Conservation (phyloP, 1,284 basidiomycete genomes). For the Ceraceosorus guamensis region DNA sequence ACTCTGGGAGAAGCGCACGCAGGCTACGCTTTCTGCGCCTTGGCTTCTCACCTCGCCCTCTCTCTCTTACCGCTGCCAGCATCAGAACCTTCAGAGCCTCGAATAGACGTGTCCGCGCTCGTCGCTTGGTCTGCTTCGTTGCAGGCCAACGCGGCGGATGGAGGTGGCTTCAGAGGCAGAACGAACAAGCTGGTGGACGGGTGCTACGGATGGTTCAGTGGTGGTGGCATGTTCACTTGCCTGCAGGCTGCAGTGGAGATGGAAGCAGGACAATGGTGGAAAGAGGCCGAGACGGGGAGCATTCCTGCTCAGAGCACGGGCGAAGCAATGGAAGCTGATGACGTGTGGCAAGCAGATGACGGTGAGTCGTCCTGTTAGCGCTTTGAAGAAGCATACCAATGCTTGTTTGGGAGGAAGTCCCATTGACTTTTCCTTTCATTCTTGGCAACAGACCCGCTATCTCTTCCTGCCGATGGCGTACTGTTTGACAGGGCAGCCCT, state of each 20-base stretch:
- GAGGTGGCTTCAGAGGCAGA: slow-evolving; percentile 85
- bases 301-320: no score
- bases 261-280: slow-evolving; percentile 31
- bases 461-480: slow-evolving; percentile 4
- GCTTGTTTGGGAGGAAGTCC: no score
- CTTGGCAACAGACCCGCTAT: no score
- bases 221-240: slow-evolving; percentile 78
- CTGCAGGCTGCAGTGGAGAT: slow-evolving; percentile 61
- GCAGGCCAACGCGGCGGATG: slow-evolving; percentile 75
- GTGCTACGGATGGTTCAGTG: slow-evolving; percentile 94
- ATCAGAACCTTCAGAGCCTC: neutral
- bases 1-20: slow-evolving; percentile 90
- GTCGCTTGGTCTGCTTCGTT: slow-evolving; percentile 77
- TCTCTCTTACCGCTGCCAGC: slow-evolving; percentile 52
- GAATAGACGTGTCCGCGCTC: slow-evolving; percentile 60
- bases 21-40: slow-evolving; percentile 88
- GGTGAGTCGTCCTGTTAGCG: no score
- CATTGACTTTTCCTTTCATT: no score
- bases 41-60: slow-evolving; percentile 75
- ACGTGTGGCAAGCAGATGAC: no score
- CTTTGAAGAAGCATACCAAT: no score
- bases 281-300: slow-evolving; percentile 3
- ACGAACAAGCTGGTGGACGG: slow-evolving; percentile 98
- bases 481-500: slow-evolving; percentile 56
- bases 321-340: no score